A percentile compares a stretch with the other conserved stretches of the same genome.
phyloP scores from a whole-genome alignment of 2,329 filamentous ascomycete species.

The Teratosphaeria viscida region DNA sequence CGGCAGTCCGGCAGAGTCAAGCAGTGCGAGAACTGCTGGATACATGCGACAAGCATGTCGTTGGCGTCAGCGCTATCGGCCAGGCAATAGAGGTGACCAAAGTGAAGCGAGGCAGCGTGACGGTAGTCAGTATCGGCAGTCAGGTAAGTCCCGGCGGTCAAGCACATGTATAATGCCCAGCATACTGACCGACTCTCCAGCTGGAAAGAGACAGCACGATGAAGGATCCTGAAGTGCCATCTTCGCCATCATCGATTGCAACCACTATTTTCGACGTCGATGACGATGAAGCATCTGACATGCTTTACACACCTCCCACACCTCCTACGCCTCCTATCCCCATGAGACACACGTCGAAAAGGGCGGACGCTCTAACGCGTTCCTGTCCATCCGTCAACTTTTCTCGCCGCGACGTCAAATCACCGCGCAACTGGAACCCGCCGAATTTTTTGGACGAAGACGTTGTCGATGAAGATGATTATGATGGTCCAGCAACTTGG shows the following conservation, averaged over 20 bases:
- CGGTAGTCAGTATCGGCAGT: not conserved
- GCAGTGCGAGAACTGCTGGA: not conserved
- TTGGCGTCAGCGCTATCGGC: not conserved
- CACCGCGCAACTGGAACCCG: not conserved
- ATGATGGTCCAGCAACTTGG: not conserved
- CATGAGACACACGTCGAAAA: not conserved
- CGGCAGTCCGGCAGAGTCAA: not conserved
- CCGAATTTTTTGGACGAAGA: not conserved
- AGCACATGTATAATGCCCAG: not conserved
- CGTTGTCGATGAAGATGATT: not conserved
- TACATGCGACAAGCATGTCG: not conserved
- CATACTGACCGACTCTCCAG: not conserved
- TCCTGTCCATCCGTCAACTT: not conserved
- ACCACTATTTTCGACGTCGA: not conserved
- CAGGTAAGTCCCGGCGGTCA: not conserved
- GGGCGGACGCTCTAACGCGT: not conserved
- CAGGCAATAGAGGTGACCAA: not conserved
- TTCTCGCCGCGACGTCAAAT: not conserved
- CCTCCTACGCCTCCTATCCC: not conserved
- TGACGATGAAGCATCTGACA: not conserved
- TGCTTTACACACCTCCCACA: not conserved
- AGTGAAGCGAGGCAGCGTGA: not conserved
- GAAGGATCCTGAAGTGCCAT: not conserved
- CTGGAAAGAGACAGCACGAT: not conserved
- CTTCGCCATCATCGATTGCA: not conserved